Percentiles rank a stretch among this genome's conserved stretches.
Evolutionary conservation across 2,329 filamentous ascomycete genomes (phyloP).

Genomic region (Macroventuria anomochaeta): DNA sequence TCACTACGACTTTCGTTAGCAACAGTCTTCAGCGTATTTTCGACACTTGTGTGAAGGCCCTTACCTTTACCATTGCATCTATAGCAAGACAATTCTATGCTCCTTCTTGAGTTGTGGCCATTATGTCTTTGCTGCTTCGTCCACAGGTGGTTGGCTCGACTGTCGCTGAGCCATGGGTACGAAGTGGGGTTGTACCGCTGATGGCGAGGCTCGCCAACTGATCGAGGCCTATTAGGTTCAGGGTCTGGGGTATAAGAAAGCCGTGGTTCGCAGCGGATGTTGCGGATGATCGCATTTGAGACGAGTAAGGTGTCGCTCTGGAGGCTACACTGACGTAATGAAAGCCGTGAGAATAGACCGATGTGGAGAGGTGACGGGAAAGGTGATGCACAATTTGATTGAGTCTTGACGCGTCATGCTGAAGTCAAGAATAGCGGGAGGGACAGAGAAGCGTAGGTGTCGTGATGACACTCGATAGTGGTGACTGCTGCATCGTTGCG

Average conservation of each 20-base stretch:
- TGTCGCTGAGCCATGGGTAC: neutral
- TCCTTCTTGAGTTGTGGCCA: no score
- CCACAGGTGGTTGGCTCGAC: no score
- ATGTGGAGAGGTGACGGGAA: neutral
- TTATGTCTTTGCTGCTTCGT: no score
- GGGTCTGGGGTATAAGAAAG: neutral
- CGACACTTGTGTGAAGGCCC: neutral
- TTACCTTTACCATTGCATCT: no score
- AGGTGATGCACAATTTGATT: no score
- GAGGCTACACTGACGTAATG: neutral
- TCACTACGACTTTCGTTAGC: no score
- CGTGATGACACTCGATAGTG: neutral
- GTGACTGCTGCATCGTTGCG: neutral
- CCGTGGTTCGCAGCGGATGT: neutral
- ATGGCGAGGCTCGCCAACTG: no score
- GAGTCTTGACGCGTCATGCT: no score
- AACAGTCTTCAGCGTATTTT: neutral
- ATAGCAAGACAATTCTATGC: no score
- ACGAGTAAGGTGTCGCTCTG: neutral
- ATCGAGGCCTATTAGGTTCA: no score
- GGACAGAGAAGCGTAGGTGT: no score
- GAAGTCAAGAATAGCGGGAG: no score
- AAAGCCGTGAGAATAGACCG: neutral
- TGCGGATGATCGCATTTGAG: neutral
- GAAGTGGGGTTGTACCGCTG: neutral